Conservation (phyloP, 768 basidiomycete genomes). For the Leucogyrophana mollusca region DNA sequence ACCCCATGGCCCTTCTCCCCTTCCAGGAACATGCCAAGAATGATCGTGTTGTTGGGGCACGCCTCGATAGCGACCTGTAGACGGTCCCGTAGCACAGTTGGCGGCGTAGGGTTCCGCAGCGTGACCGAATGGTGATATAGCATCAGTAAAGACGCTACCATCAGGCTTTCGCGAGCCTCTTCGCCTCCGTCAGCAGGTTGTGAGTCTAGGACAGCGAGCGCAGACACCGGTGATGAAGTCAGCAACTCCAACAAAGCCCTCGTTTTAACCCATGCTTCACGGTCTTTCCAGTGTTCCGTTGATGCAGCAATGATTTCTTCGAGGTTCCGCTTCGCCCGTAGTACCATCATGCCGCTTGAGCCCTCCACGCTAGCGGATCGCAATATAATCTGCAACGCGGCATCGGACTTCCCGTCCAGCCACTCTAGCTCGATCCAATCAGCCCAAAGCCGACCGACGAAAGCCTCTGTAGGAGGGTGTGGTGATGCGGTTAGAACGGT, state of each 20-base stretch:
- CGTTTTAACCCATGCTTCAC: constrained; percentile 65
- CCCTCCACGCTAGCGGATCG: constrained; percentile 54
- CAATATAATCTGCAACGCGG: constrained; percentile 52
- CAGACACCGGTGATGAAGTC: constrained; percentile 38
- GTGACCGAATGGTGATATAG: constrained; percentile 57
- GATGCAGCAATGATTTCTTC: constrained; percentile 45
- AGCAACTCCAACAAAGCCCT: constrained; percentile 65
- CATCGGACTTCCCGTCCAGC: constrained; percentile 50
- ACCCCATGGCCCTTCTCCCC: constrained; percentile 74
- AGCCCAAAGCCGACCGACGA: constrained; percentile 63
- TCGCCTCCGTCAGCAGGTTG: constrained; percentile 17
- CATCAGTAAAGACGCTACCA: constrained; percentile 54
- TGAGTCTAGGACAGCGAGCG: constrained; percentile 38
- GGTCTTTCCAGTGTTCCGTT: constrained; percentile 49
- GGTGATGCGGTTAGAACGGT: constrained; percentile 55
- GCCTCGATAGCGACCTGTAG: constrained; percentile 50
- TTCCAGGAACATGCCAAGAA: constrained; percentile 75
- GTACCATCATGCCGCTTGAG: constrained; percentile 48
- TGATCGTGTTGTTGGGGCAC: constrained; percentile 70
- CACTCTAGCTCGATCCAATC: constrained; percentile 87
- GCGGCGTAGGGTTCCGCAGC: constrained; percentile 57
- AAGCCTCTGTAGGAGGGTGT: constrained; percentile 31
- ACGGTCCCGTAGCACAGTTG: constrained; percentile 55
- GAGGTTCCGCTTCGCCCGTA: constrained; percentile 64
- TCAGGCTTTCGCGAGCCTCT: constrained; percentile 48